phyloP scores from a whole-genome alignment of 2,329 filamentous ascomycete genomes.

The Cercospora sp. region DNA sequence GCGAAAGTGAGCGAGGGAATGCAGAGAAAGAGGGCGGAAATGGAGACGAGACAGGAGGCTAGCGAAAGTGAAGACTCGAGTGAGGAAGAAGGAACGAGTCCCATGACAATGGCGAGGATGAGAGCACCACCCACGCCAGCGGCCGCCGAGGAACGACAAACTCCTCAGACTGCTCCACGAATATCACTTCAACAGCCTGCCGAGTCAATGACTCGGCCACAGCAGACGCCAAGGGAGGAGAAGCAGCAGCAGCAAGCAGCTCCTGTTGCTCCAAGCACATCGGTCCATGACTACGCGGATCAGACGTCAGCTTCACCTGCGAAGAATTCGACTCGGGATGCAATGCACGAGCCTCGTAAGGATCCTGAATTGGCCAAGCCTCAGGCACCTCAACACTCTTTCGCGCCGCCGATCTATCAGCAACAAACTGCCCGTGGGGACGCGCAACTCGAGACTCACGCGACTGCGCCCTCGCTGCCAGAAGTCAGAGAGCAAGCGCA shows the following conservation, averaged over 20 bases:
- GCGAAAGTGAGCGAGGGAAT: slow-evolving; percentile 15
- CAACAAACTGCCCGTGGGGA: slow-evolving; percentile 11
- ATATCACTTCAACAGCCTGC: background rate
- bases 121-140: background rate
- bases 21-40: slow-evolving; percentile 6
- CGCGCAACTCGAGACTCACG: slow-evolving; percentile 7
- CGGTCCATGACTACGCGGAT: slow-evolving; percentile 9
- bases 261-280: background rate
- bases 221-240: background rate
- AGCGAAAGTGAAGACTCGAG: slow-evolving; percentile 20
- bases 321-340: background rate
- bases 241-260: background rate
- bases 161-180: background rate
- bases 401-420: slow-evolving; percentile 14
- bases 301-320: slow-evolving; percentile 2
- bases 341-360: background rate
- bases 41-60: slow-evolving; percentile 2
- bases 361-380: background rate
- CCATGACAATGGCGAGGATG: slow-evolving; percentile 16
- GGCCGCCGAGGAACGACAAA: background rate
- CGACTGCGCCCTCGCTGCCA: slow-evolving; percentile 19
- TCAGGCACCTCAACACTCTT: slow-evolving; percentile 4
- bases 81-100: slow-evolving; percentile 18
- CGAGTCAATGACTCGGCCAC: background rate
- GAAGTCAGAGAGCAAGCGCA: slow-evolving; percentile 23